Conservation (phyloP, 192 early-diverging fungal genomes). For the Geranomyces michiganensis region DNA sequence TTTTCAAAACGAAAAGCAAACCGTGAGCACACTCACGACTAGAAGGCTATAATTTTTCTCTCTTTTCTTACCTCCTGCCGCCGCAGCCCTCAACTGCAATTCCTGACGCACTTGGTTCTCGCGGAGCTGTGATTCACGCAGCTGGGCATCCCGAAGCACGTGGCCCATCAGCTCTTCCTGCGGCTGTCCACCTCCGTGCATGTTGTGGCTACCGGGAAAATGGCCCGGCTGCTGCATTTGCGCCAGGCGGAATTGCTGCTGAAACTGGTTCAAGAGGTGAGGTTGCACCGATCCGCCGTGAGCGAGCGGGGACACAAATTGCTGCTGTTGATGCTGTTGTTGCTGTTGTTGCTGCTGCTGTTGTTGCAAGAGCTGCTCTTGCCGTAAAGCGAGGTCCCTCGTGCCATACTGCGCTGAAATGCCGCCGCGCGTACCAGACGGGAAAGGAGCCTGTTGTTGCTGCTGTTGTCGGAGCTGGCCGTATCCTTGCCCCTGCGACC, state of each 20-base stretch:
- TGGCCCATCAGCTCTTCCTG: conserved; percentile 46
- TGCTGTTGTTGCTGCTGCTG: conserved; percentile 31
- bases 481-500: conserved; percentile 24
- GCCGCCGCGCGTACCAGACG: conserved; percentile 7
- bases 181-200: conserved; percentile 30
- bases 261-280: conserved; percentile 34
- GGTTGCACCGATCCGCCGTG: conserved; percentile 26
- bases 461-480: not conserved
- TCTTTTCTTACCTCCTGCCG: not conserved
- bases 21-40: too few relatives aligned
- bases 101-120: conserved; percentile 42
- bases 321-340: conserved; percentile 42
- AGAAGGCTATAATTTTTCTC: not conserved
- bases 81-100: conserved; percentile 27
- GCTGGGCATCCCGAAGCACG: conserved; percentile 45
- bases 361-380: conserved; percentile 23
- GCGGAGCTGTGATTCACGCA: conserved; percentile 44
- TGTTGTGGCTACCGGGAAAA: conserved; percentile 9
- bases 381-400: not conserved
- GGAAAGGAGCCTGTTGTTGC: conserved; percentile 13
- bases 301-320: conserved; percentile 28
- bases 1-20: conserved; percentile 29
- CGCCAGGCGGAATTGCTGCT: conserved; percentile 38
- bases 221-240: conserved; percentile 41
- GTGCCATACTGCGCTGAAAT: not conserved